These are phyloP conservation scores for Penicillium goetzii DNA, from an alignment of 495 filamentous ascomycete genomes.

Conservation along the genomic window DNA sequence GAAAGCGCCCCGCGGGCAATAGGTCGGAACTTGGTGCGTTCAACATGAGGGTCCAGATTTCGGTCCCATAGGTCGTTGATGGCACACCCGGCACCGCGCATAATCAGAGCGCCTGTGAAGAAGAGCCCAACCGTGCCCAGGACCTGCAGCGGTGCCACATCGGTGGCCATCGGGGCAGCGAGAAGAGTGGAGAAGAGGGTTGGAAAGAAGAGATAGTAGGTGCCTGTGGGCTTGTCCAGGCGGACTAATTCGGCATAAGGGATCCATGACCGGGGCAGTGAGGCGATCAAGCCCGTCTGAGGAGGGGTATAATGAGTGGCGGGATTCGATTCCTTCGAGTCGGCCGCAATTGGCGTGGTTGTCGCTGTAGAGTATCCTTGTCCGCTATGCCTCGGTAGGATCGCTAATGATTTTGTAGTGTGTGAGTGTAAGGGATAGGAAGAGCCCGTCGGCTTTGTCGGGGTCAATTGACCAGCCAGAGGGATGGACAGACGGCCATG, in stretches of 20 bases:
- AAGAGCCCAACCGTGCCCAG: conserved; percentile 76
- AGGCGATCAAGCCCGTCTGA: conserved; percentile 74
- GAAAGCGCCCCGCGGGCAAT: conserved; percentile 85
- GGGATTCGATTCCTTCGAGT: conserved; percentile 18
- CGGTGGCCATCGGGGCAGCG: conserved; percentile 45
- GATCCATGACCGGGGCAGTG: conserved; percentile 73
- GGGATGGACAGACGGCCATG: conserved; percentile 5
- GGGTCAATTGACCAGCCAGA: conserved; percentile 4
- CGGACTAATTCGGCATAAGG: conserved; percentile 94
- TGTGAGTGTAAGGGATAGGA: neutral
- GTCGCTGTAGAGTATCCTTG: conserved; percentile 19
- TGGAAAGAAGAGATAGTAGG: conserved; percentile 95
- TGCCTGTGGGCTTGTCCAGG: conserved; percentile 91
- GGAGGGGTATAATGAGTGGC: conserved; percentile 64
- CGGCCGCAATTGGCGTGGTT: neutral
- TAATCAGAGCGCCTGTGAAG: conserved; percentile 84
- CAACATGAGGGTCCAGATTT: conserved; percentile 88
- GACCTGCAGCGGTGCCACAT: conserved; percentile 65
- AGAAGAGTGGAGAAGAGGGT: conserved; percentile 86
- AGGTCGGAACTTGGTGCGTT: conserved; percentile 82
- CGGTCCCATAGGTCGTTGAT: conserved; percentile 98
- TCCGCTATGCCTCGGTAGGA: conserved; percentile 12
- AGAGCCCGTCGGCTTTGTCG: neutral
- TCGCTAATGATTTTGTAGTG: neutral
- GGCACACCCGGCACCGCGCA: conserved; percentile 97